A percentile compares a stretch with the other conserved stretches of the same genome.
Conservation (phyloP, 768 basidiomycete genomes). For the Phylloporus arenicola region DNA sequence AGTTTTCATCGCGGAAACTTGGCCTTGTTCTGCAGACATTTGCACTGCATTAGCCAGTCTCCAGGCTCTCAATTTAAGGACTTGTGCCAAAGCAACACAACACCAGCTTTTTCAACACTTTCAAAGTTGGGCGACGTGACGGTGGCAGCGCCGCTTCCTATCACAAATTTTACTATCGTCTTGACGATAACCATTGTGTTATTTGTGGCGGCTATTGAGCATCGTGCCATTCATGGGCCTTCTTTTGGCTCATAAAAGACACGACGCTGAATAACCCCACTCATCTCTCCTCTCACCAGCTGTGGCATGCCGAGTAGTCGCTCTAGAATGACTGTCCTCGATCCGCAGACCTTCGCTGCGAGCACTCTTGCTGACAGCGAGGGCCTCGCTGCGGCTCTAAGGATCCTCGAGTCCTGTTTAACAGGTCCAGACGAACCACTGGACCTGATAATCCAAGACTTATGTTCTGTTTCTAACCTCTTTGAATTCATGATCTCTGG, state of each 20-base stretch:
- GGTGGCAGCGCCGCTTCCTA: not conserved
- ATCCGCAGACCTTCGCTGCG: slow-evolving; percentile 16
- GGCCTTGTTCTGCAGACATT: not conserved
- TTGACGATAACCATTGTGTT: not conserved
- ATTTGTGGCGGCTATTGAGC: not conserved
- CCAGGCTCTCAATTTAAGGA: not conserved
- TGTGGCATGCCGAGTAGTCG: not conserved
- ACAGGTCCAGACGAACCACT: slow-evolving; percentile 15
- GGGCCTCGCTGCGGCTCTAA: too few species aligned
- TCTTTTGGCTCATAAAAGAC: not conserved
- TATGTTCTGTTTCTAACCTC: slow-evolving; percentile 22
- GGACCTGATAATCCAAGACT: too few species aligned
- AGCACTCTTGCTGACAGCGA: too few species aligned
- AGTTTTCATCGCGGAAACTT: not conserved
- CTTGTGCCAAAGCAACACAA: not conserved
- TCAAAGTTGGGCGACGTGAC: too few species aligned
- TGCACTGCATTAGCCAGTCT: not conserved
- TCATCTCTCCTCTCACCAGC: not conserved
- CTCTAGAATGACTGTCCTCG: slow-evolving; percentile 5
- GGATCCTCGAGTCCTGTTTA: slow-evolving; percentile 23
- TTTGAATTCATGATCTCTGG: slow-evolving; percentile 31
- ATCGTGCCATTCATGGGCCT: not conserved
- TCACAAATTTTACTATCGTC: not conserved
- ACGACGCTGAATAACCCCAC: not conserved
- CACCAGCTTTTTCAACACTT: not conserved